Conservation (phyloP, 2,329 filamentous ascomycete genomes). For the Penicillium hordei region DNA sequence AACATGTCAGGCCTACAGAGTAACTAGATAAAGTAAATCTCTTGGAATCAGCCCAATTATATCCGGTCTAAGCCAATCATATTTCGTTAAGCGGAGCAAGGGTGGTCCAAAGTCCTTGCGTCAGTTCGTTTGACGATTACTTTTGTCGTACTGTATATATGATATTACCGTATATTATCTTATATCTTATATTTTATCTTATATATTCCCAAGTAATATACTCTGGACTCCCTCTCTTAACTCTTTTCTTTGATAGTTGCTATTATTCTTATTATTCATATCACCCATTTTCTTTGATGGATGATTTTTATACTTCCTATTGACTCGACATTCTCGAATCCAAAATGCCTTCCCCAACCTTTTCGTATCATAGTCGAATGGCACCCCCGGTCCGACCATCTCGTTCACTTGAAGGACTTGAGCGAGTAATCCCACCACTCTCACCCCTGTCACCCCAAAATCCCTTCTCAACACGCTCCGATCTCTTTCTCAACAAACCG, state of each 20-base stretch:
- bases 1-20: neutral
- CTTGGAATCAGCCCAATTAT: neutral
- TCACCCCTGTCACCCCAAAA: neutral
- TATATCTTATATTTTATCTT: no score
- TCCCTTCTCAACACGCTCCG: constrained; percentile 10
- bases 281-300: neutral
- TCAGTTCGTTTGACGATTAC: constrained; percentile 12
- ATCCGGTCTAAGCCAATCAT: constrained; percentile 8
- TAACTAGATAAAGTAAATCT: no score
- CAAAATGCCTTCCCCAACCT: constrained; percentile 27
- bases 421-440: constrained; percentile 36
- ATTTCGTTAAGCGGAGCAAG: constrained; percentile 7
- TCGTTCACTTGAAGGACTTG: constrained; percentile 39
- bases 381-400: constrained; percentile 37
- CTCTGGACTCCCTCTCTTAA: neutral
- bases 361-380: constrained; percentile 20
- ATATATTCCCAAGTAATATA: no score
- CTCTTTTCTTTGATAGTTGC: neutral
- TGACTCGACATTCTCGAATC: neutral
- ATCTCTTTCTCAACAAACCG: constrained; percentile 33
- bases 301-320: neutral
- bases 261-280: no score
- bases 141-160: neutral
- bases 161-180: neutral
- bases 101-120: constrained; percentile 12